phyloP scores from a whole-genome alignment of 495 filamentous ascomycete genomes.

The Penicillium egyptiacum region DNA sequence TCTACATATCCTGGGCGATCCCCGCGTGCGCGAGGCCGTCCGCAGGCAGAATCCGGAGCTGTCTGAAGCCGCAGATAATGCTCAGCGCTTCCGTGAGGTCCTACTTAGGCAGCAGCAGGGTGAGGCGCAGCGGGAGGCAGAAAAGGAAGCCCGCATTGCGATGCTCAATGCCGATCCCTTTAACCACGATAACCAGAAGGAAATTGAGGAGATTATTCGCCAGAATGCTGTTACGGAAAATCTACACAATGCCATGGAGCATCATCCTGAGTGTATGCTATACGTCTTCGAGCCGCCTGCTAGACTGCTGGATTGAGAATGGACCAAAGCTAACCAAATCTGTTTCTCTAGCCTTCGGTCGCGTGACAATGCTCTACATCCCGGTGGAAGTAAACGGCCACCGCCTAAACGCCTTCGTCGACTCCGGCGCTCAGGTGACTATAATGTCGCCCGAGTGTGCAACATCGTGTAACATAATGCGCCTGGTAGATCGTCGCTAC shows the following conservation, averaged over 20 bases:
- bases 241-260: slow-evolving; percentile 89
- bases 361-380: slow-evolving; percentile 94
- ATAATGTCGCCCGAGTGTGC: slow-evolving; percentile 97
- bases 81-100: slow-evolving; percentile 68
- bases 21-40: slow-evolving; percentile 66
- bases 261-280: slow-evolving; percentile 86
- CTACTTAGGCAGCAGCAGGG: slow-evolving; percentile 63
- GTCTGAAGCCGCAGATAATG: slow-evolving; percentile 74
- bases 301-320: background rate
- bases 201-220: slow-evolving; percentile 95
- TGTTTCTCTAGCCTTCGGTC: slow-evolving; percentile 71
- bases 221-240: slow-evolving; percentile 93
- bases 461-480: slow-evolving; percentile 91
- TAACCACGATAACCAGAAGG: slow-evolving; percentile 82
- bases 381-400: slow-evolving; percentile 91
- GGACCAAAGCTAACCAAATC: slow-evolving; percentile 20
- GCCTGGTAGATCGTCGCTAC: slow-evolving; percentile 89
- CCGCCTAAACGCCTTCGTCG: slow-evolving; percentile 93
- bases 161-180: slow-evolving; percentile 89
- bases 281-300: background rate
- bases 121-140: slow-evolving; percentile 66
- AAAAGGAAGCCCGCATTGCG: slow-evolving; percentile 76
- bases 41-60: slow-evolving; percentile 70
- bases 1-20: slow-evolving; percentile 77
- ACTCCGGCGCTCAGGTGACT: slow-evolving; percentile 95